Conservation (phyloP, 306 rosid genomes). For the Cicer pinnatifidum region DNA sequence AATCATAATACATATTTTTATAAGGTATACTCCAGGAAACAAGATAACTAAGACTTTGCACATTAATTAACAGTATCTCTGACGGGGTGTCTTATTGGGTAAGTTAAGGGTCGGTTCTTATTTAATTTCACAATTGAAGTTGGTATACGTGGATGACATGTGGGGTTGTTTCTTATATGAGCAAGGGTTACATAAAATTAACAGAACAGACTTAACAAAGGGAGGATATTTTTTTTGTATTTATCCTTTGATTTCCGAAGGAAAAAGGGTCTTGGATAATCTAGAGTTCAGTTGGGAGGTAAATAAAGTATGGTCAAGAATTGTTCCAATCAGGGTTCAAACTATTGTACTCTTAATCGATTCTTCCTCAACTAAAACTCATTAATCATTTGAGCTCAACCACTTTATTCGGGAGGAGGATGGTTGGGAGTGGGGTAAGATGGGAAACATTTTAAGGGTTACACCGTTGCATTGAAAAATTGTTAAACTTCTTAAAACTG, state of each 20-base stretch:
- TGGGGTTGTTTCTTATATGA: neutral
- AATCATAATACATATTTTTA: too few species aligned
- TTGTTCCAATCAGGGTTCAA: too few species aligned
- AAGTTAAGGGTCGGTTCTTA: neutral
- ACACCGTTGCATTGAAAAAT: neutral
- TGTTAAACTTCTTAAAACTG: neutral
- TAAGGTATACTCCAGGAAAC: neutral
- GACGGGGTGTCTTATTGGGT: neutral
- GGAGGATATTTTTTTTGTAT: neutral
- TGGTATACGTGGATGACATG: neutral
- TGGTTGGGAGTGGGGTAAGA: neutral
- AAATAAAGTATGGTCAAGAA: too few species aligned
- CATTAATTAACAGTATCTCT: neutral
- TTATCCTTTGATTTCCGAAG: too few species aligned
- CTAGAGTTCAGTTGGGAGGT: too few species aligned
- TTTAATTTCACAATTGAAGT: neutral
- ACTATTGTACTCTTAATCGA: too few species aligned
- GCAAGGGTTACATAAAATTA: neutral
- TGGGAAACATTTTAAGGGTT: too few species aligned
- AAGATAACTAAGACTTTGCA: constrained; percentile 16
- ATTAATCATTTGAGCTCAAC: too few species aligned
- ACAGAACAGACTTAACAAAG: neutral
- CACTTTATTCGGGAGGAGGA: too few species aligned
- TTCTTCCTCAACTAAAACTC: too few species aligned
- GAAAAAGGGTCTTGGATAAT: too few species aligned